Base-by-base conservation (phyloP, 108 stramenopile genomes). In the Epithemia pelagica region DNA sequence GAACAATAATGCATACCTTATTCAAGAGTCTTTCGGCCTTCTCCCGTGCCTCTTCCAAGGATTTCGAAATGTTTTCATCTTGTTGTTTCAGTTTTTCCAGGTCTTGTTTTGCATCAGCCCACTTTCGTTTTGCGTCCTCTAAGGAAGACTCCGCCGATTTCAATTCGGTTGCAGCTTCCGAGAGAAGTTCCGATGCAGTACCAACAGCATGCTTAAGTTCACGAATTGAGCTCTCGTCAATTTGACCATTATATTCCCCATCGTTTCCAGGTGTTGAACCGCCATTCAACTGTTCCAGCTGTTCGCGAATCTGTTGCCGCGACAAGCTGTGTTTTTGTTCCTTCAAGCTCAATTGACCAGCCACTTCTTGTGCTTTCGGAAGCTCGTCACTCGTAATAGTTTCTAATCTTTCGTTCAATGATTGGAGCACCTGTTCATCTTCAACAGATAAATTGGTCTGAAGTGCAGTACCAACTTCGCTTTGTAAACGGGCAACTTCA, bases 401-500 rank as follows among this genome's bases (percentile, higher is more conserved):
- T 5, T 5, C 5, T 10, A 46, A 15, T 10, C 37, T 5, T 46
- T 46, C 37, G 10, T 46, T 46, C 59, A 87, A 72, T 31, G 76
- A 52, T 30, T 67, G 65, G 68, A 95, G 68, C 26, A 79, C 59
- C 28, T 66, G 59, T 29, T 81, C 77, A 57, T 95, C 95, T 18
- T 85, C 77, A 0, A 82, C 89, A 28, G 81, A 81, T 51, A 95
- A 55, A 7, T 67, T 70, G 29, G 75, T 59, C 1, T 68, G 75
- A 5, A 97, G 80, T 30, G 84, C 84, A 2, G 96, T 94, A 20
- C 90, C 92, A 51, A 97, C 82, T 72, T 97, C 96, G 33, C 86
- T 85, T 61, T 82, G 54, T 30, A 95, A 70, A 58, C 87, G 82
- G 0, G 69, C 65, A 10, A 46, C 5, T 46, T 46, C 37, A 46